Conservation (phyloP, 2,329 filamentous ascomycete species). For the Trichoderma atrobrunneum region DNA sequence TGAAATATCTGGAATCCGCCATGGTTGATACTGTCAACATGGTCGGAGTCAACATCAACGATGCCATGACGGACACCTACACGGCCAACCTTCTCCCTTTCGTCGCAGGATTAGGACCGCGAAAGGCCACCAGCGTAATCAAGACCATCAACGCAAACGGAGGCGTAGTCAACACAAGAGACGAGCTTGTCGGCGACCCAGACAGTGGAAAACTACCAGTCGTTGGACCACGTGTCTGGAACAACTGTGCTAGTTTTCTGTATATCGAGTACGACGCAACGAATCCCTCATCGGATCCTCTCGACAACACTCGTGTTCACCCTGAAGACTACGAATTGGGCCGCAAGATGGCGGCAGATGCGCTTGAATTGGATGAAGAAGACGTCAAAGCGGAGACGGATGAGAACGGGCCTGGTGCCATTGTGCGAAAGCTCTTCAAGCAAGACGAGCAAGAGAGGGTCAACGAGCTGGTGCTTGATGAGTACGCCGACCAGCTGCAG, state of each 20-base stretch:
- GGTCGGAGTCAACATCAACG: slow-evolving; percentile 91
- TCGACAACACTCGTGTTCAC: slow-evolving; percentile 96
- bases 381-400: slow-evolving; percentile 94
- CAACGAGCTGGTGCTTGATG: slow-evolving; percentile 92
- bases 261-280: slow-evolving; percentile 85
- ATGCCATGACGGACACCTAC: slow-evolving; percentile 77
- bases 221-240: slow-evolving; percentile 87
- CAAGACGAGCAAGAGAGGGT: slow-evolving; percentile 93
- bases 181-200: slow-evolving; percentile 84
- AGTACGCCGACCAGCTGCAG: slow-evolving; percentile 94
- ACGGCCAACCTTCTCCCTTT: slow-evolving; percentile 87
- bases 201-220: slow-evolving; percentile 75
- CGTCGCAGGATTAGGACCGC: slow-evolving; percentile 83
- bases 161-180: slow-evolving; percentile 77
- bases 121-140: slow-evolving; percentile 74
- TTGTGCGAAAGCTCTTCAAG: slow-evolving; percentile 91
- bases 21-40: slow-evolving; percentile 99
- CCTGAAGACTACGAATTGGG: slow-evolving; percentile 98
- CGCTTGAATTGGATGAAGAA: slow-evolving; percentile 93
- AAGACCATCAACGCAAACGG: slow-evolving; percentile 89
- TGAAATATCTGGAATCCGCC: slow-evolving; percentile 85
- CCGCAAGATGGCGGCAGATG: slow-evolving; percentile 97
- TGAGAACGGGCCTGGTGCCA: slow-evolving; percentile 83
- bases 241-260: slow-evolving; percentile 94
- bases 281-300: slow-evolving; percentile 78